Base-by-base conservation (phyloP, 2,329 filamentous ascomycete species). In the Exophiala xenobiotica region DNA sequence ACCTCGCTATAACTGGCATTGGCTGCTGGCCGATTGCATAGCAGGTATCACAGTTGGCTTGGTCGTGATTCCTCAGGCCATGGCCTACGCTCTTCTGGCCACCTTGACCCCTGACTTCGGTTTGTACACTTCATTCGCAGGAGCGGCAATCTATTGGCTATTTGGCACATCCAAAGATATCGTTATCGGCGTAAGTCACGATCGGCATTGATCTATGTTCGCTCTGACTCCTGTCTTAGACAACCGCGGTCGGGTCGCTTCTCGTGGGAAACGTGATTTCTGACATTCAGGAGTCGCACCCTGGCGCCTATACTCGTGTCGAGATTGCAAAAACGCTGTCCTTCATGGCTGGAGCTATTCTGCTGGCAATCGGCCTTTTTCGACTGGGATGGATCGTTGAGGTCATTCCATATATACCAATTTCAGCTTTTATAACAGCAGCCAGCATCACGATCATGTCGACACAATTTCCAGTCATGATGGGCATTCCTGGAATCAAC, bases 81-180 rank as follows among this genome's bases (percentile, higher is more conserved):
- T 96, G 91, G 90, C 91, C 0, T 97, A 97, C 70, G 90, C 91
- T 18, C 76, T 84, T 51, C 78, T 97, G 20, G 91, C 91, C 33
- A 79, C 85, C 54, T 77, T 97, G 14, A 78, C 81, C 0, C 81
- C 86, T 4, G 79, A 96, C 65, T 96, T 85, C 64, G 92, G 92
- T 44, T 78, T 97, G 1, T 95, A 95, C 70, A 92, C 92, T 0
- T 96, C 91, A 0, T 96, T 97, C 65, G 91, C 96, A 79, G 92
- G 92, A 44, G 90, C 95, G 11, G 69, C 95, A 56, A 78, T 95
- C 53, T 97, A 97, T 71, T 96, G 91, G 91, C 87, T 96, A 65
- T 96, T 97, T 65, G 92, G 90, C 22, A 97, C 92, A 0, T 96
- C 91, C 8, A 97, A 97, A 67, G 92, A 97, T 68, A 97, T 97